Evolutionary conservation across 108 stramenopile genomes (phyloP).

Genomic region (Cyclostephanos tholiformis): DNA sequence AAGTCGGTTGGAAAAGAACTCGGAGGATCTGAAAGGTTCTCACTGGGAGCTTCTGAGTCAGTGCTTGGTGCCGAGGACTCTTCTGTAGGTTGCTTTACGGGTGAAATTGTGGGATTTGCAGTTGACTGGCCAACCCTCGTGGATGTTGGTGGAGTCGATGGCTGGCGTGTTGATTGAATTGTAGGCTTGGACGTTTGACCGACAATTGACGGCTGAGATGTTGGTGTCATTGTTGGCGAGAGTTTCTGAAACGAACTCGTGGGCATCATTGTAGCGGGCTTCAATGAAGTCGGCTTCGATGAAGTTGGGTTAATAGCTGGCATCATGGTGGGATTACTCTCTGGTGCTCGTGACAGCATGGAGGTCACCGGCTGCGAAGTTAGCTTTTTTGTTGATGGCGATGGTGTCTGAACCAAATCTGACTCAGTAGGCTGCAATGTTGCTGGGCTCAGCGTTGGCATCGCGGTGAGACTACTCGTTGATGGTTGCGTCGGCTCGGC

Average conservation of each 20-base stretch:
- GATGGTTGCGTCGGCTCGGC: background rate
- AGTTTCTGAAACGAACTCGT: background rate
- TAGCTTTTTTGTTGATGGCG: background rate
- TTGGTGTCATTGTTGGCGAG: background rate
- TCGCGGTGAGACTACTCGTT: background rate
- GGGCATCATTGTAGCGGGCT: background rate
- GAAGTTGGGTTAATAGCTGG: too few species aligned
- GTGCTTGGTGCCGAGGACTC: background rate
- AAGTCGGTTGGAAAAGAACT: background rate
- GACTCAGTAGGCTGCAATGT: background rate
- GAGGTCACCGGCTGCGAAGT: background rate
- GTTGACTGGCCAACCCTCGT: too few species aligned
- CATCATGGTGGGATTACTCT: too few species aligned
- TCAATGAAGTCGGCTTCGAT: background rate
- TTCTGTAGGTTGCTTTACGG: background rate
- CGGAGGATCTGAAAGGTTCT: background rate
- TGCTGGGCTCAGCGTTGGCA: background rate
- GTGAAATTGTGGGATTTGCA: background rate
- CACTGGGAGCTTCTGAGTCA: background rate
- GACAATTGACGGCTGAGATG: background rate
- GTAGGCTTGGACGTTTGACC: background rate
- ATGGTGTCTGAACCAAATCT: background rate
- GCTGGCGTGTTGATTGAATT: background rate
- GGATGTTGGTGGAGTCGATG: background rate
- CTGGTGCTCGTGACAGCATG: background rate